Evolutionary conservation across 2,329 filamentous ascomycete species (phyloP), one percentile per base, ranked within the genome.

Genomic region (Trichophyton mentagrophytes): DNA sequence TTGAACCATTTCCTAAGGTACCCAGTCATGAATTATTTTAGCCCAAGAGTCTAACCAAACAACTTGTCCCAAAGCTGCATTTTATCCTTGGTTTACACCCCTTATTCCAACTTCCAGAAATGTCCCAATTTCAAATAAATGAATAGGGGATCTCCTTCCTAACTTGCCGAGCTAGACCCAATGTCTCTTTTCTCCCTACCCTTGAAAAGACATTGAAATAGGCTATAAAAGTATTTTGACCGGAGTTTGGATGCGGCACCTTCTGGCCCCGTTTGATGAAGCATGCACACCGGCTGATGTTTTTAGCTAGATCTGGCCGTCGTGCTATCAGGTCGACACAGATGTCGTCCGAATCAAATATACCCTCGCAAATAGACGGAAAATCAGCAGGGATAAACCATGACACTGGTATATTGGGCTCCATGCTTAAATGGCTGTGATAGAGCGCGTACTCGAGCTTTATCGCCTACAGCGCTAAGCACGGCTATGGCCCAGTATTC

Each of bases 401-500:
- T 53, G 9, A 53, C 47, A 25, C 47, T 27, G 9, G 47, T 53
- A 53, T 53, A 67, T 47, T 66, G 64, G 22, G 63, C 20, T 9
- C 62, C 61, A 1, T 55, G 27, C n/a, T 42, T 9, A 55, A 66
- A 67, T 5, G 68, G 64, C 17, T 66, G 64, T 6, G 65, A 58
- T n/a, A 69, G 65, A 20, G 61, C 62, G 6, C 57, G 59, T 13
- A 65, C 57, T 17, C 60, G n/a, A 20, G 60, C 27, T 6, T 58
- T 58, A 15, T 61, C 60, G 7, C 49, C 22, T 5, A 53, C 49
- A 25, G 49, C 49, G n/a, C 27, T 53, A 7, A 53, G 49, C 9
- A 53, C 49, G 13, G 49, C 49, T 11, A 63, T n/a, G 30, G 30
- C 62, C 22, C 13, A 61, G 46, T 68, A 69, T 58, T 70, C 67